Evolutionary conservation across 805 yeast genomes (phyloP).

Genomic region (Candida xyloterini): DNA sequence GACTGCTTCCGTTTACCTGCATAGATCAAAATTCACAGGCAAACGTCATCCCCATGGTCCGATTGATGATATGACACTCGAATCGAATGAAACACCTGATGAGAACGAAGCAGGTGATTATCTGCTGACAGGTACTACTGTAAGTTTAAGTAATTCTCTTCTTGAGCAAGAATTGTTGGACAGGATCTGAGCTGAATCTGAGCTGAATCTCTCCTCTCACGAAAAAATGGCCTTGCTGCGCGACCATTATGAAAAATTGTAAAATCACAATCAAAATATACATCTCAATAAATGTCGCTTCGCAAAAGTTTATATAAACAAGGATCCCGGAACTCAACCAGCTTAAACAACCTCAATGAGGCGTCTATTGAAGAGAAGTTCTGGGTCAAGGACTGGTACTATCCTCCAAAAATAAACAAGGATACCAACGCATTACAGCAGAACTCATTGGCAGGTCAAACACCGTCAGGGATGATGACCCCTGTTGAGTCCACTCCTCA

Average conservation of each 20-base stretch:
- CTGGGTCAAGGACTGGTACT: constrained; percentile 34
- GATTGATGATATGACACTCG: neutral
- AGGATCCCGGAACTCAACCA: constrained; percentile 26
- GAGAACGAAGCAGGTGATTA: constrained; percentile 7
- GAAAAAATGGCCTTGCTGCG: neutral
- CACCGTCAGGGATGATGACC: constrained; percentile 20
- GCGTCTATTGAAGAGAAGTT: constrained; percentile 23
- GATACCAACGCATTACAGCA: constrained; percentile 11
- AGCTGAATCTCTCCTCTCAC: too few relatives aligned
- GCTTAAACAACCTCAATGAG: constrained; percentile 18
- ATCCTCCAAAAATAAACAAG: constrained; percentile 29
- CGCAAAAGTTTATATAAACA: constrained; percentile 37
- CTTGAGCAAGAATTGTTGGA: constrained; percentile 29
- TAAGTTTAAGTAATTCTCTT: constrained; percentile 27
- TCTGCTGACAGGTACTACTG: constrained; percentile 21
- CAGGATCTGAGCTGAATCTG: constrained; percentile 12
- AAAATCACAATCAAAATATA: too few relatives aligned
- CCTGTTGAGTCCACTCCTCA: constrained; percentile 26
- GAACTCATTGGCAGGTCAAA: constrained; percentile 12
- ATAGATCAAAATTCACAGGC: constrained; percentile 18
- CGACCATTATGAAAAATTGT: neutral
- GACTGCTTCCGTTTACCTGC: constrained; percentile 26
- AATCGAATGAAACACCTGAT: neutral
- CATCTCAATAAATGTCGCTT: constrained; percentile 26
- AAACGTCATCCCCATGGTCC: neutral